Evolutionary conservation across 805 yeast species (phyloP).

Genomic region (Cyberlindnera amylophila): DNA sequence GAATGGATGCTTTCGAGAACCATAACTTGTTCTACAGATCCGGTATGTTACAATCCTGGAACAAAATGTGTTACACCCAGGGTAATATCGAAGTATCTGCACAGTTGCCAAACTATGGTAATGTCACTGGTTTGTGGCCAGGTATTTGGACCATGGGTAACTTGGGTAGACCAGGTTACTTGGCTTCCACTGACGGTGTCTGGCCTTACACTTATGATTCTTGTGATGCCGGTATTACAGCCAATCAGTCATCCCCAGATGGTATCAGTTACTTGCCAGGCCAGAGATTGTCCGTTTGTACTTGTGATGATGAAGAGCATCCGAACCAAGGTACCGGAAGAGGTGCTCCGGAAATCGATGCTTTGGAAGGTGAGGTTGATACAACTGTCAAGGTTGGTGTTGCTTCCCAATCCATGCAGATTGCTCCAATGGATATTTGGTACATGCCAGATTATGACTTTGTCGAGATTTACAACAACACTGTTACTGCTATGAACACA

Average conservation of each 20-base stretch:
- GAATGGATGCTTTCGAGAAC: conserved; percentile 78
- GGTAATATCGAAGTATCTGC: conserved; percentile 78
- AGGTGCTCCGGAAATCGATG: conserved; percentile 96
- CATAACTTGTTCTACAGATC: conserved; percentile 81
- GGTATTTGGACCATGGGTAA: conserved; percentile 96
- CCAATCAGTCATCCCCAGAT: conserved; percentile 86
- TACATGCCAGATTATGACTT: conserved; percentile 84
- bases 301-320: conserved; percentile 79
- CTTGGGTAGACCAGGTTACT: conserved; percentile 85
- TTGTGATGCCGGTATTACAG: conserved; percentile 93
- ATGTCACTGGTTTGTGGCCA: conserved; percentile 87
- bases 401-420: conserved; percentile 88
- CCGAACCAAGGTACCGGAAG: conserved; percentile 87
- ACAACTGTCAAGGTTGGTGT: conserved; percentile 43
- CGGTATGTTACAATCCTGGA: conserved; percentile 93
- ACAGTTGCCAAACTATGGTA: conserved; percentile 74
- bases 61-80: conserved; percentile 82
- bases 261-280: conserved; percentile 88
- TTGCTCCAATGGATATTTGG: conserved; percentile 96
- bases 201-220: conserved; percentile 91
- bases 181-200: conserved; percentile 84
- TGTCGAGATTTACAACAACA: conserved; percentile 63
- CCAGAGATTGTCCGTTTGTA: conserved; percentile 71
- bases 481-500: conserved; percentile 76
- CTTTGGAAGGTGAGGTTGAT: conserved; percentile 77